Evolutionary conservation across 78 protist species (phyloP), one percentile per base, ranked within the genome.

Genomic region (Dictyostelium brefeldianum): DNA sequence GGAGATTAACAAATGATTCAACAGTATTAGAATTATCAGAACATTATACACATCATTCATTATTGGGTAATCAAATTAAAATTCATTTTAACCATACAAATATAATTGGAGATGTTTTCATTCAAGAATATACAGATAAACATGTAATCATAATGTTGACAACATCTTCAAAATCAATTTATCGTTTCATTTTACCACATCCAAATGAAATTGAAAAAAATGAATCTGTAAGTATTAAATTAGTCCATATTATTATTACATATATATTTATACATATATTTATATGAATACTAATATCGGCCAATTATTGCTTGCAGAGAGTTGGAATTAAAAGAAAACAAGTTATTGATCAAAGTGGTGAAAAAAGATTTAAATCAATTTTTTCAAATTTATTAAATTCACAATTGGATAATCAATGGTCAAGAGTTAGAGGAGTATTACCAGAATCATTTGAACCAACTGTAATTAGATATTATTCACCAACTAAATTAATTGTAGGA

Each of bases 321-420:
- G 83, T 87, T 46, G 92, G 92, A 77, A 56, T 29, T 5, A 87
- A 87, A 77, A 22, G 92, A 64, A 87, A 87, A 57, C 41, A 25
- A 3, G 81, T 53, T 6, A 14, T n/a, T 4, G 70, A 31, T 31
- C 12, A 5, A 27, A 43, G 18, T 54, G 62, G 11, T 25, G 48
- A 25, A 2, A 69, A 48, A 41, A n/a, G 78, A 22, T 51, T 15
- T 47, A 81, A 36, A 64, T 70, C 81, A 11, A 77, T 87, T 62
- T 87, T 87, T 64, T 64, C 62, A 25, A 56, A 50, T 47, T 47
- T 87, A 29, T 41, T 29, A 48, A 56, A 75, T 15, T 27, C 41
- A n/a, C 62, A 74, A n/a, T 64, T 87, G 47, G 92, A 87, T 77
- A 87, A 87, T 77, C 22, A 64, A 53, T 74, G 79, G 74, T 77